Base-by-base conservation (phyloP, 306 rosid genomes). In the Leucaena leucocephala region DNA sequence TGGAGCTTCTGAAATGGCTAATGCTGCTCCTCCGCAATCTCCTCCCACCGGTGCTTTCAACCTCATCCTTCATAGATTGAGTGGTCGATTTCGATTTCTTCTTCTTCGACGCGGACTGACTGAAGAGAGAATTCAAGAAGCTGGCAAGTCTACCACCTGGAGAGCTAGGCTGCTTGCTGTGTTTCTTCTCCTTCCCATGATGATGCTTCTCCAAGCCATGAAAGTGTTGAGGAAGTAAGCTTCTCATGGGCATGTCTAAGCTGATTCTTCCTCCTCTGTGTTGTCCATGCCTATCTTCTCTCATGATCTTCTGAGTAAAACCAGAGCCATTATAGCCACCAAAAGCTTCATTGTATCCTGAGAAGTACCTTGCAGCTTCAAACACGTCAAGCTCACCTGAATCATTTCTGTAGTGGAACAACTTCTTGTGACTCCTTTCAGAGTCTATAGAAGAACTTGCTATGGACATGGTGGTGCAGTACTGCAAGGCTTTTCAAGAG, bases 71-170 rank as follows among this genome's bases (percentile, higher is more conserved):
- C 94, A 83, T 86, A 39, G 98, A 90, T 71, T 88, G 92, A 10
- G 86, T 66, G 14, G 85, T 72, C 7, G 93, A 90, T 42, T 94
- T 94, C 5, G 97, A 84, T 55, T 95, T 93, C 94, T 92, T 94
- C 91, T 94, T 95, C 88, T 89, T 94, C 0, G 96, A 89, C 17
- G 87, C 75, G 9, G 98, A 88, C 80, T 95, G 98, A 68, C 80
- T 95, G 89, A 95, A 95, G 42, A 95, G 92, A 1, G 98, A 92
- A 61, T 95, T 95, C 85, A 95, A 78, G 90, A 95, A 95, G 86
- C 94, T 92, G 39, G 98, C 97, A 2, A 95, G 88, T 48, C 90
- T 87, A 21, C 99, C 98, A 58, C 98, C 98, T 0, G 99, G 99
- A 17, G 99, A 95, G 81, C 94, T 95, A 15, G 99, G 99, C 44